Evolutionary conservation across 2,329 filamentous ascomycete species (phyloP), one percentile per base, ranked within the genome.

Genomic region (Fusarium subglutinans): DNA sequence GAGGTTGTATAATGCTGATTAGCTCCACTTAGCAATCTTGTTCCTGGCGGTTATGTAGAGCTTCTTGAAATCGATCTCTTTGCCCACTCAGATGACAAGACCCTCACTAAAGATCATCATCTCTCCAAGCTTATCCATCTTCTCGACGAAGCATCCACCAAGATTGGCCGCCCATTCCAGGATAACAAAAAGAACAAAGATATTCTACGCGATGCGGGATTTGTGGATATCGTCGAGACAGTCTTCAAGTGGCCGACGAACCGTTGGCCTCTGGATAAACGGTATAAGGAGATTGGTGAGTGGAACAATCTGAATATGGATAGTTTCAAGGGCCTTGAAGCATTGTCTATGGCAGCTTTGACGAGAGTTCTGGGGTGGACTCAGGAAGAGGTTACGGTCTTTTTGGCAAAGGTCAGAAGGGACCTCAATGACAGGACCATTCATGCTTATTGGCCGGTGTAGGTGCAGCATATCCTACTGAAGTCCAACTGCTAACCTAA

Each of bases 391-490:
- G 67, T 72, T 4, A 37, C 48, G 9, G 26, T 44, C 3, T 69
- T 77, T n/a, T 24, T 76, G 2, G 63, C 58, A 1, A 53, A 53
- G 12, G 74, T 76, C 7, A 69, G 62, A 22, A 72, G 63, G 41
- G 74, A 77, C 2, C 17, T 76, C 9, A 65, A 58, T 17, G 64
- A 67, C 15, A 75, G 54, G 26, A 20, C 38, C 0, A 72, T 77
- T 5, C 75, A 77, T 51, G 70, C 75, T 22, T 76, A 76, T n/a
- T 77, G 71, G 71, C 63, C 70, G 0, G 38, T 77, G 67, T 77
- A 63, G 40, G 73, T 53, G 5, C 17, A 35, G 17, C 1, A 15
- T 51, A 6, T 6, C 17, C 4, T 11, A 3, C 4, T 6, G 4
- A 20, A 20, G 12, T 2, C 3, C 30, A 24, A 14, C 6, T 51